Conservation (phyloP, 2,329 filamentous ascomycete genomes). For the Karstenula rhodostoma region DNA sequence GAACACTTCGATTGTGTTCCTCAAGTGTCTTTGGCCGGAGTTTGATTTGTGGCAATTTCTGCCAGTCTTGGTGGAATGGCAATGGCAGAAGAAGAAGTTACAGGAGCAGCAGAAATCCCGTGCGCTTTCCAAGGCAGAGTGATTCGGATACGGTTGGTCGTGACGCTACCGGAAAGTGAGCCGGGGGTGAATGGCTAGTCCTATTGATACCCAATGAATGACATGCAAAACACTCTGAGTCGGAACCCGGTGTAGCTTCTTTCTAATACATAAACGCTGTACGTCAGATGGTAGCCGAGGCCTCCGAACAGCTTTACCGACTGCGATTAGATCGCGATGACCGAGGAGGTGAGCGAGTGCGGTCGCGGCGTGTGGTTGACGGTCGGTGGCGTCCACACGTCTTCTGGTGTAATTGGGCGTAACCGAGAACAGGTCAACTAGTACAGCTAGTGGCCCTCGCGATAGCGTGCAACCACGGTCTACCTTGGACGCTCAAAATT, state of each 20-base stretch:
- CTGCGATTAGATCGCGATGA: not conserved
- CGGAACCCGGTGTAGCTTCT: conserved; percentile 7
- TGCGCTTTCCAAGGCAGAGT: conserved; percentile 38
- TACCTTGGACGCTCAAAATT: not conserved
- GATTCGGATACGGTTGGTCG: conserved; percentile 14
- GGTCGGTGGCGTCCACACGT: conserved; percentile 25
- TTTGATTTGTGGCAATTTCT: conserved; percentile 95
- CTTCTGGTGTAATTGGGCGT: conserved; percentile 20
- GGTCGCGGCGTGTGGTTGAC: not conserved
- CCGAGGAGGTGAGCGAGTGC: conserved; percentile 3
- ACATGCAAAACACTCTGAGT: conserved; percentile 5
- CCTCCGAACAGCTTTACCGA: not conserved
- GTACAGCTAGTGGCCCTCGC: conserved; percentile 14
- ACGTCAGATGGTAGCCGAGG: not conserved
- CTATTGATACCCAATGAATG: conserved; percentile 28
- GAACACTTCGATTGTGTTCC: conserved; percentile 89
- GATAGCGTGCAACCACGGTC: conserved; percentile 1
- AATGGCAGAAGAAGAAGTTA: conserved; percentile 63
- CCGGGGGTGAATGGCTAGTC: conserved; percentile 3
- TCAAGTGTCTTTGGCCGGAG: conserved; percentile 93
- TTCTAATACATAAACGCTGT: conserved; percentile 13
- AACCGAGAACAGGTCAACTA: conserved; percentile 23
- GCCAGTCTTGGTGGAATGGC: conserved; percentile 92
- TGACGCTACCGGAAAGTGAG: conserved; percentile 8
- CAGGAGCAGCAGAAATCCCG: conserved; percentile 47